These are phyloP conservation scores for Aspergillus fumigatus DNA, from an alignment of 2,329 filamentous ascomycete genomes.

Conservation along the genomic window DNA sequence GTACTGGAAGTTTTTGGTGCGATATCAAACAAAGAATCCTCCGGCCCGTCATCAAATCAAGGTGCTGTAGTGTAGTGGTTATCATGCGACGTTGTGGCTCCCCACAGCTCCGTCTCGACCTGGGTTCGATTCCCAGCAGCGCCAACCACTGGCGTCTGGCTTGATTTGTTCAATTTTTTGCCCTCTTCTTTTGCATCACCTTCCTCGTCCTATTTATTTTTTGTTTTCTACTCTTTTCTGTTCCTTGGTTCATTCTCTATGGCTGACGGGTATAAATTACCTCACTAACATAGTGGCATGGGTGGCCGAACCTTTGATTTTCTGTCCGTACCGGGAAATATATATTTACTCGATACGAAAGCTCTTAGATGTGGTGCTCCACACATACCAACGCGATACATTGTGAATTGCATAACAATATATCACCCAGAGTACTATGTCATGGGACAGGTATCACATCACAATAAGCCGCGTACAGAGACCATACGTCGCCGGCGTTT, in stretches of 20 bases:
- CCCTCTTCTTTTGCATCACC: not conserved
- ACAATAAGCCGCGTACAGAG: not conserved
- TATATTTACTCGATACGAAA: not conserved
- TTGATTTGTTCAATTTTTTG: slow-evolving; percentile 12
- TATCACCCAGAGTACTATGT: no score
- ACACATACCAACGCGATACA: not conserved
- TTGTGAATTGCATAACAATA: no score
- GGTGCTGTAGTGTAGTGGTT: slow-evolving; percentile 24
- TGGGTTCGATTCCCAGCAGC: slow-evolving; percentile 23
- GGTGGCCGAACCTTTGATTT: slow-evolving; percentile 1
- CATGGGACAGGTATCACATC: no score
- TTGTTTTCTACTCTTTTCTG: not conserved
- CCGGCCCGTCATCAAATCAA: slow-evolving; percentile 8
- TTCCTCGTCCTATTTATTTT: not conserved
- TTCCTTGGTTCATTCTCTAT: not conserved
- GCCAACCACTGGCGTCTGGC: slow-evolving; percentile 11
- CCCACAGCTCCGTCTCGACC: slow-evolving; percentile 16
- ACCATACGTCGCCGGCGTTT: not conserved
- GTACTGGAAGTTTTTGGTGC: no score
- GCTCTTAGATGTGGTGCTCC: not conserved
- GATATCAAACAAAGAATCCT: not conserved
- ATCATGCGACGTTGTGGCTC: slow-evolving; percentile 20
- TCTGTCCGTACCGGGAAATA: not conserved
- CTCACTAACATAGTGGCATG: no score
- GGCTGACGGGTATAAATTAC: no score